Percentiles rank a stretch among this genome's conserved stretches.
Conservation (phyloP, 805 yeast genomes). For the Dipodascopsis uninucleata region DNA sequence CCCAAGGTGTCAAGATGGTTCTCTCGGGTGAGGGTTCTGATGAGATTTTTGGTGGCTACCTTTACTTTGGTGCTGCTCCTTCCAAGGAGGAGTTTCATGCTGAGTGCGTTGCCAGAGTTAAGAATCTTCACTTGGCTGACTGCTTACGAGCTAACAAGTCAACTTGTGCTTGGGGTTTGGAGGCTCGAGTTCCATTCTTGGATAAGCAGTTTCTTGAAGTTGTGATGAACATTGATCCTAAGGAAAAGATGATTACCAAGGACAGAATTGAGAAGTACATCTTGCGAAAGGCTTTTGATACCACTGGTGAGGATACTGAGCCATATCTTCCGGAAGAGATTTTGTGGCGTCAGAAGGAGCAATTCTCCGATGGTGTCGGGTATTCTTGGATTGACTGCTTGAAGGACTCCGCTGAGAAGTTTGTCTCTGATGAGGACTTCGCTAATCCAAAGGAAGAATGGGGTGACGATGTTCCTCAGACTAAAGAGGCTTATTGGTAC, state of each 20-base stretch:
- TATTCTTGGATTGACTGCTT: slow-evolving; percentile 98
- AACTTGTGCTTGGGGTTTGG: slow-evolving; percentile 99
- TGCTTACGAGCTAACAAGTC: slow-evolving; percentile 99
- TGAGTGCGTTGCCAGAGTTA: slow-evolving; percentile 93
- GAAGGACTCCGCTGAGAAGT: slow-evolving; percentile 88
- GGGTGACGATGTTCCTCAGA: slow-evolving; percentile 92
- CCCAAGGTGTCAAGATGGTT: slow-evolving; percentile 99
- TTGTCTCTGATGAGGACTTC: slow-evolving; percentile 84
- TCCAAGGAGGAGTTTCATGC: slow-evolving; percentile 86
- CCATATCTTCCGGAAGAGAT: slow-evolving; percentile 96
- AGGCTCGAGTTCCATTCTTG: slow-evolving; percentile 98
- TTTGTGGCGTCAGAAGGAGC: slow-evolving; percentile 99
- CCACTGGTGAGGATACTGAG: slow-evolving; percentile 61
- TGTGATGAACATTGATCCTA: slow-evolving; percentile 92
- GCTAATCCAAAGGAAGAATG: slow-evolving; percentile 90
- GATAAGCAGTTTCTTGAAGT: slow-evolving; percentile 89
- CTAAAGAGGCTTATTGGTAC: slow-evolving; percentile 99
- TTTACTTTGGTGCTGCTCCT: slow-evolving; percentile 97
- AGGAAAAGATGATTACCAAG: slow-evolving; percentile 77
- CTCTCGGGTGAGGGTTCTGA: slow-evolving; percentile 98
- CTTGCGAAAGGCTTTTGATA: slow-evolving; percentile 96
- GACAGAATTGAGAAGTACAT: slow-evolving; percentile 92
- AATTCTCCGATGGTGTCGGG: slow-evolving; percentile 99
- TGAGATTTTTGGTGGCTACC: slow-evolving; percentile 97
- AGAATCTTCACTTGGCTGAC: slow-evolving; percentile 95